A percentile compares a stretch with the other conserved stretches of the same genome.
Evolutionary conservation across 768 basidiomycete genomes (phyloP).

Genomic region (Filobasidium floriforme): DNA sequence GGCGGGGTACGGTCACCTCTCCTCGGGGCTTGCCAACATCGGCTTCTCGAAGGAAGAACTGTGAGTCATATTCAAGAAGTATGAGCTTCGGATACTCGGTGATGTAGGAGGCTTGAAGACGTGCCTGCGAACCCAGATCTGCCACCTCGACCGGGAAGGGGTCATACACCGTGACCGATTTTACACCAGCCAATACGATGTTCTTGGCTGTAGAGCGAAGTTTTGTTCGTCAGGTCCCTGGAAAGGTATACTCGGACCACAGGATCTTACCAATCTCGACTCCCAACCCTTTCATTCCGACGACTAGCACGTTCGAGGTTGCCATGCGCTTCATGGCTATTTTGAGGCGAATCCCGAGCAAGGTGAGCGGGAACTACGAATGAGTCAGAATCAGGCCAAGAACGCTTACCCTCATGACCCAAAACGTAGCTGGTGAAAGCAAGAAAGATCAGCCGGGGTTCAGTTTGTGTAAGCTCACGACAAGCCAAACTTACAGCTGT

Average conservation of each 20-base stretch:
- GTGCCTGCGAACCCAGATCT: slow-evolving; percentile 85
- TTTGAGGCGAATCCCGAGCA: slow-evolving; percentile 14
- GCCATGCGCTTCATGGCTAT: slow-evolving; percentile 98
- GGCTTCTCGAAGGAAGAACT: slow-evolving; percentile 88
- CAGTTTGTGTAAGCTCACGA: background rate
- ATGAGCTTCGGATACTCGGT: background rate
- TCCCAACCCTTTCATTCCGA: slow-evolving; percentile 84
- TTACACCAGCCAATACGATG: slow-evolving; percentile 87
- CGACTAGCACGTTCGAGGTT: slow-evolving; percentile 82
- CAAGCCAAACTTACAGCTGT: slow-evolving; percentile 35
- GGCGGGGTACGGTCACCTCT: slow-evolving; percentile 71
- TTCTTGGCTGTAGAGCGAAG: slow-evolving; percentile 66
- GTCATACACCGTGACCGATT: slow-evolving; percentile 91
- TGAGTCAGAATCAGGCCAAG: background rate
- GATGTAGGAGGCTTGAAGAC: background rate
- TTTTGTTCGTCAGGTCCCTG: background rate
- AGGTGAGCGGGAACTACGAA: slow-evolving; percentile 4
- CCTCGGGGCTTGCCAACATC: slow-evolving; percentile 86
- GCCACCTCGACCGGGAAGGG: slow-evolving; percentile 78
- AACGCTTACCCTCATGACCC: slow-evolving; percentile 5
- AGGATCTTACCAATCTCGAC: slow-evolving; percentile 64
- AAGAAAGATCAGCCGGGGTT: background rate
- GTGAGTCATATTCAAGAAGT: background rate
- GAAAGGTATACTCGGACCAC: background rate
- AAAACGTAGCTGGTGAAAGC: background rate